phyloP scores from a whole-genome alignment of 1,139 yeast species.

The Blastobotrys capitulatus region DNA sequence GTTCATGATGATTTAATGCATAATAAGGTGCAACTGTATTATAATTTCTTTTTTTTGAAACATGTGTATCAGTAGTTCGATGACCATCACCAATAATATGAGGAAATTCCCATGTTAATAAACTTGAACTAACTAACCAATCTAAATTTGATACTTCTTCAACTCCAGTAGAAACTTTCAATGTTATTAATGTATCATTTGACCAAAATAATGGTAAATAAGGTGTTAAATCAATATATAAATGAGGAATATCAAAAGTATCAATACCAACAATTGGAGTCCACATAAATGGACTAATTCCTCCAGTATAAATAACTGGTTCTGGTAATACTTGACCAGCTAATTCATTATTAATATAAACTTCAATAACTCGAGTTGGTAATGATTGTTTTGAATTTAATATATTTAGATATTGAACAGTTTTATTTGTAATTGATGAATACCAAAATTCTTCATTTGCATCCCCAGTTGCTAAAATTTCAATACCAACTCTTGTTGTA shows the following conservation, averaged over 20 bases:
- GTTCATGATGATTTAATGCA: not conserved
- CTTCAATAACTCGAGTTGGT: constrained; percentile 35
- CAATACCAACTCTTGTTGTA: constrained; percentile 53
- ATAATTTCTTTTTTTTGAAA: not conserved
- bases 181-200: constrained; percentile 35
- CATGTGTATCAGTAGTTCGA: not conserved
- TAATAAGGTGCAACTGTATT: not conserved
- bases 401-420: constrained; percentile 27
- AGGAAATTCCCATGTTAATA: constrained; percentile 53
- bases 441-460: constrained; percentile 85
- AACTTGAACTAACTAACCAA: constrained; percentile 65
- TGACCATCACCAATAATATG: constrained; percentile 29
- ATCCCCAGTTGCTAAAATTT: constrained; percentile 68
- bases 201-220: constrained; percentile 60
- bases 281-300: constrained; percentile 75
- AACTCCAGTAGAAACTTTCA: constrained; percentile 7
- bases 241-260: constrained; percentile 65
- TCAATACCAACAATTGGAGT: constrained; percentile 65
- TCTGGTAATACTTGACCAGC: constrained; percentile 37
- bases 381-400: constrained; percentile 31
- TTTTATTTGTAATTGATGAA: constrained; percentile 51
- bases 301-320: constrained; percentile 66
- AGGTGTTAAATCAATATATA: constrained; percentile 62
- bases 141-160: constrained; percentile 43
- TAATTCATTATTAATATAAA: constrained; percentile 29